Percentiles rank a stretch among this genome's conserved stretches.
Conservation (phyloP, 2,329 filamentous ascomycete species). For the Leptoxyphium fumago region DNA sequence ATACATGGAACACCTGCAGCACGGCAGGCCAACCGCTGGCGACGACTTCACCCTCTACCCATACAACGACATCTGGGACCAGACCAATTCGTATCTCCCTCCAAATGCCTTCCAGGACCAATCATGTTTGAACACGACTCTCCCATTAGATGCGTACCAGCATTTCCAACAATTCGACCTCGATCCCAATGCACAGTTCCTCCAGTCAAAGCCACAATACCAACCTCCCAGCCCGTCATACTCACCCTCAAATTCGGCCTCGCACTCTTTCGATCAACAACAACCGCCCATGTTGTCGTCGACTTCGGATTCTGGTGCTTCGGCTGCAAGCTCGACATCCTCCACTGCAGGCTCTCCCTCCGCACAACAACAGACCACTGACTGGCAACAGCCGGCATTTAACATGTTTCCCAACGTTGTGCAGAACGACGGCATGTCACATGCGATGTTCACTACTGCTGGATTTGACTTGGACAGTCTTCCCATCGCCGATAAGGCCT, state of each 20-base stretch:
- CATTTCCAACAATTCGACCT: constrained; percentile 21
- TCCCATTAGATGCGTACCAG: constrained; percentile 23
- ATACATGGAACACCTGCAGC: constrained; percentile 15
- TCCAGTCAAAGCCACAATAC: constrained; percentile 22
- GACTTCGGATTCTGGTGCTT: constrained; percentile 37
- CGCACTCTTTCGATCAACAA: constrained; percentile 30
- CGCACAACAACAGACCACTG: constrained; percentile 45
- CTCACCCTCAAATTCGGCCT: constrained; percentile 29
- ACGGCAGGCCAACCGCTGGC: constrained; percentile 11
- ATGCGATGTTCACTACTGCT: constrained; percentile 41
- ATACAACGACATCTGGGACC: constrained; percentile 16
- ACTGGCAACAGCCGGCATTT: constrained; percentile 33
- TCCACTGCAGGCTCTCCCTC: constrained; percentile 35
- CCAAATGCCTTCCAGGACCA: constrained; percentile 13
- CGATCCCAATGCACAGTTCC: constrained; percentile 21
- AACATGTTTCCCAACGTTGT: constrained; percentile 48
- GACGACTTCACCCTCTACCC: constrained; percentile 20
- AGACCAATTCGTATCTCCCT: constrained; percentile 14
- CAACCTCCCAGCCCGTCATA: constrained; percentile 24
- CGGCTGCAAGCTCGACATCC: constrained; percentile 32
- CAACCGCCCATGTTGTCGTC: constrained; percentile 31
- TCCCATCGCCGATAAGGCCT: constrained; percentile 31
- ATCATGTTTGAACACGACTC: constrained; percentile 13
- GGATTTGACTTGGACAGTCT: constrained; percentile 39
- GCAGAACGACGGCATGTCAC: constrained; percentile 35